A percentile compares a stretch with the other conserved stretches of the same genome.
phyloP scores from a whole-genome alignment of 768 basidiomycete species.

The Cystobasidium tubakii region DNA sequence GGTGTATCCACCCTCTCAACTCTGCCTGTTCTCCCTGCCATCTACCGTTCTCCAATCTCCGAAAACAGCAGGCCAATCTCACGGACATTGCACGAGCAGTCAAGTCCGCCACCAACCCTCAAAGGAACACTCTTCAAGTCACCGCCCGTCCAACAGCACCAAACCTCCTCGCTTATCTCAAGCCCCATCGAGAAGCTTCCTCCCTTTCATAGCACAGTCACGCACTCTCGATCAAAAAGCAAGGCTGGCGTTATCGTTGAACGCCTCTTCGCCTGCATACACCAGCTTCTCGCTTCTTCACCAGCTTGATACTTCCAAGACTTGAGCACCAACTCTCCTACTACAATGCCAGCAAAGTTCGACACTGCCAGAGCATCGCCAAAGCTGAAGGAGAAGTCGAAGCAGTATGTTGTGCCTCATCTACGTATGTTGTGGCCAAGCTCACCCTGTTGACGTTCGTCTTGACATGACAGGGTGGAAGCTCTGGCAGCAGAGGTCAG shows the following conservation, averaged over 20 bases:
- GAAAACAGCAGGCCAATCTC: too few relatives aligned
- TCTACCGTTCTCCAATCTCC: too few relatives aligned
- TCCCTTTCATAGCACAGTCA: background rate
- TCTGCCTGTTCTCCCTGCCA: too few relatives aligned
- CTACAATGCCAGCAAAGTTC: background rate
- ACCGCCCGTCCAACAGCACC: background rate
- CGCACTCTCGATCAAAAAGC: background rate
- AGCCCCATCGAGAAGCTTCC: too few relatives aligned
- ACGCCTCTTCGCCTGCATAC: too few relatives aligned
- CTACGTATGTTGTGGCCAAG: background rate
- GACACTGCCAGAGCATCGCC: background rate
- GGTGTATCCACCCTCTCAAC: too few relatives aligned
- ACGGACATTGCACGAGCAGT: too few relatives aligned
- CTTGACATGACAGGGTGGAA: background rate
- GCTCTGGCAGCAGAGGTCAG: background rate
- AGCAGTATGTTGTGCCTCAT: background rate
- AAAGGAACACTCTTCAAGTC: background rate
- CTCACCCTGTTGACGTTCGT: background rate
- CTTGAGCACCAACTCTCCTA: too few relatives aligned
- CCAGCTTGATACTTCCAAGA: background rate
- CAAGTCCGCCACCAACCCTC: background rate
- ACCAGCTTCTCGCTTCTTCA: background rate
- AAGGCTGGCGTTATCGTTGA: too few relatives aligned
- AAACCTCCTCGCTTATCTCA: background rate
- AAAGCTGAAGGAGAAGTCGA: background rate